Evolutionary conservation across 345 rosid species (phyloP).

Genomic region (Rhodamnia rubescens): DNA sequence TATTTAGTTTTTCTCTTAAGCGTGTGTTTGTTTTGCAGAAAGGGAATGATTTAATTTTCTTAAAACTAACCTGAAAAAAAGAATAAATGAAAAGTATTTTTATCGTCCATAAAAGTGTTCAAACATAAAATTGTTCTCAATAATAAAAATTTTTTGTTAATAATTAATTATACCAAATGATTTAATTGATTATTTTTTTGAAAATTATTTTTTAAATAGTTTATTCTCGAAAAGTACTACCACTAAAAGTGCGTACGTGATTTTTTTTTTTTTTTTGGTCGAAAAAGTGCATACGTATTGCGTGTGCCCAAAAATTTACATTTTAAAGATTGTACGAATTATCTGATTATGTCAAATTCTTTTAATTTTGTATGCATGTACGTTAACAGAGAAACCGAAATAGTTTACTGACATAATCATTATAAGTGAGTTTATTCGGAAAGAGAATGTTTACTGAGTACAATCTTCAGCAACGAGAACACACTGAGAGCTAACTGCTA

Average conservation of each 20-base stretch:
- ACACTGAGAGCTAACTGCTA: too few species aligned
- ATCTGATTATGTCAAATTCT: not conserved
- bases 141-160: not conserved
- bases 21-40: not conserved
- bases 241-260: not conserved
- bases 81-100: not conserved
- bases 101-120: not conserved
- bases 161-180: not conserved
- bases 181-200: fast-evolving
- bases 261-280: too few species aligned
- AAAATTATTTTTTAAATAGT: not conserved
- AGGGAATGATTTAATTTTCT: not conserved
- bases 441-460: not conserved
- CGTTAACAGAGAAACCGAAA: not conserved
- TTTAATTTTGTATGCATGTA: not conserved
- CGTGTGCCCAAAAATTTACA: not conserved
- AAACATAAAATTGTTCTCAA: not conserved
- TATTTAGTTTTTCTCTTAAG: not conserved
- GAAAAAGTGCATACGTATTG: not conserved
- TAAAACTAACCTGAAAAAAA: not conserved
- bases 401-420: not conserved
- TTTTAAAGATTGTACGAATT: not conserved
- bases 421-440: not conserved
- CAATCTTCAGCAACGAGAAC: not conserved
- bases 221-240: not conserved